phyloP scores from a whole-genome alignment of 192 early-diverging fungal genomes.

The Obelidium mucronatum region DNA sequence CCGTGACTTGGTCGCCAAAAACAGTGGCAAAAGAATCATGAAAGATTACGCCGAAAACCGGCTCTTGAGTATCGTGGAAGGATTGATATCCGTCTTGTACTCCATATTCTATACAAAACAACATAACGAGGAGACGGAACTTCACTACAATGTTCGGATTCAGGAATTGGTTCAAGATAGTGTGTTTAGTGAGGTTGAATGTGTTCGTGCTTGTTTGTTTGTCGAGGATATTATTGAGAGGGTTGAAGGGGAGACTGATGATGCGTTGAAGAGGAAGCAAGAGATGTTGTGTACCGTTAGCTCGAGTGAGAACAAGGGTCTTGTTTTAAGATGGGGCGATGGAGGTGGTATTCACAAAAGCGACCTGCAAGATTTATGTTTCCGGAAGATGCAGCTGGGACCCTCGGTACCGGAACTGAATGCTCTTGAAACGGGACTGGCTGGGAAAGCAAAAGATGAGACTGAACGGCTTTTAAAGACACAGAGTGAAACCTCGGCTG shows the following conservation, averaged over 20 bases:
- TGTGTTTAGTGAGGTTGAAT: conserved; percentile 3
- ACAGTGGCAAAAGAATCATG: neutral
- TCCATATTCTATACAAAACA: neutral
- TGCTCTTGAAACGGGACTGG: neutral
- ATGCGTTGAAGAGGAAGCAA: neutral
- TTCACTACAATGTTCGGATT: neutral
- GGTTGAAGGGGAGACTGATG: neutral
- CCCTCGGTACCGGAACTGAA: neutral
- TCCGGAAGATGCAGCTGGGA: neutral
- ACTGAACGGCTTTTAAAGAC: neutral
- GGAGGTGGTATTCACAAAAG: neutral
- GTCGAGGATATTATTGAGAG: neutral
- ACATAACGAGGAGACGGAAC: neutral
- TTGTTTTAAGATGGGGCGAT: neutral
- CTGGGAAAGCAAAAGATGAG: neutral
- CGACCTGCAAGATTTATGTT: neutral
- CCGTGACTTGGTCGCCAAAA: neutral
- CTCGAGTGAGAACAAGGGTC: neutral
- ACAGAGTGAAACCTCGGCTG: too few species aligned
- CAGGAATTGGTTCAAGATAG: conserved; percentile 8
- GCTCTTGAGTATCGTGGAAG: neutral
- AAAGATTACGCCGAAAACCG: conserved; percentile 8
- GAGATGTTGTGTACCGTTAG: neutral
- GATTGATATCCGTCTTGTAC: neutral
- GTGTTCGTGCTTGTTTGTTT: conserved; percentile 4